Evolutionary conservation across 495 filamentous ascomycete species (phyloP).

Genomic region (Aspergillus ellipticus): DNA sequence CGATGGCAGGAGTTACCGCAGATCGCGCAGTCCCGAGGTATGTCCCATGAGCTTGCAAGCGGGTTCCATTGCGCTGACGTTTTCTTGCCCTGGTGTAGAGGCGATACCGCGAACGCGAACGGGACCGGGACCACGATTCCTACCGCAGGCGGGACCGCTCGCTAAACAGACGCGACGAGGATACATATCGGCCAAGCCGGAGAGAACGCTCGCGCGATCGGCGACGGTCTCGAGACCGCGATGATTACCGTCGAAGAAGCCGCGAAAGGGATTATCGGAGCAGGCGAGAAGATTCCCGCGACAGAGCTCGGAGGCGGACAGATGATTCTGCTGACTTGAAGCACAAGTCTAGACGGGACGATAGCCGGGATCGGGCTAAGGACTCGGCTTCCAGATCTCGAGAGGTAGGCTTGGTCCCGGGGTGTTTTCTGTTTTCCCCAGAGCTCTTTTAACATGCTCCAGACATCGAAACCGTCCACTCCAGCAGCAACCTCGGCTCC

Average conservation of each 20-base stretch:
- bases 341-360: constrained; percentile 64
- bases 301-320: constrained; percentile 62
- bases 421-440: neutral
- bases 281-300: constrained; percentile 78
- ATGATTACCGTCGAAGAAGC: constrained; percentile 58
- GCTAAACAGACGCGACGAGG: constrained; percentile 67
- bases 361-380: constrained; percentile 55
- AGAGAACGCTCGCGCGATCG: constrained; percentile 65
- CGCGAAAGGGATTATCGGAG: constrained; percentile 70
- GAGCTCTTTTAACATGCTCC: constrained; percentile 6
- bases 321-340: constrained; percentile 76
- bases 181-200: constrained; percentile 56
- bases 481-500: constrained; percentile 51
- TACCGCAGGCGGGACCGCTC: constrained; percentile 72
- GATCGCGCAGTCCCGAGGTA: constrained; percentile 74
- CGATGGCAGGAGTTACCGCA: constrained; percentile 56
- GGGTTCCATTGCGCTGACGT: constrained; percentile 23
- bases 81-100: constrained; percentile 38
- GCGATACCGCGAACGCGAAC: constrained; percentile 56
- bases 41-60: constrained; percentile 19
- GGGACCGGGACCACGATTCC: constrained; percentile 57
- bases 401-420: constrained; percentile 45
- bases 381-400: constrained; percentile 41
- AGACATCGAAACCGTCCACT: constrained; percentile 43
- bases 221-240: constrained; percentile 56